Evolutionary conservation across 2,329 filamentous ascomycete species (phyloP).

Genomic region (Teratosphaeriaceae sp.): DNA sequence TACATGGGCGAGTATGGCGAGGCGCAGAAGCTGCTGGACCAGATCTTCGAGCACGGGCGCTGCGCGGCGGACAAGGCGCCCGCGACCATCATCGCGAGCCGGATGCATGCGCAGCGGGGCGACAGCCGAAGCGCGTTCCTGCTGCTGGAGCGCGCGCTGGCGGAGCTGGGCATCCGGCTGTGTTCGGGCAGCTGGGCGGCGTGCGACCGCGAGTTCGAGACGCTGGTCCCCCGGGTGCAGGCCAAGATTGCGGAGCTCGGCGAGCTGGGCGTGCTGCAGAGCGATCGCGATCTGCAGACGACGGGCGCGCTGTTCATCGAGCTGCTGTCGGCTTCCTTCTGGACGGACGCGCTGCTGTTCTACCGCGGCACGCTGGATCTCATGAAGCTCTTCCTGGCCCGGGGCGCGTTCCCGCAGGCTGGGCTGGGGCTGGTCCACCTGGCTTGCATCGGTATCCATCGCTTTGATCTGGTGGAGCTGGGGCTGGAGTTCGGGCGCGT

Average conservation of each 20-base stretch:
- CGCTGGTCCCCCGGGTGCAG: conserved; percentile 17
- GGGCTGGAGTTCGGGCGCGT: conserved; percentile 59
- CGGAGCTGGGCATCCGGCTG: conserved; percentile 57
- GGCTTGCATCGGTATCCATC: conserved; percentile 58
- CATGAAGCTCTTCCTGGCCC: conserved; percentile 57
- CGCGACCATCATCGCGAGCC: conserved; percentile 75
- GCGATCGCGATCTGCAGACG: conserved; percentile 51
- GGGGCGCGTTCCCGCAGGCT: conserved; percentile 62
- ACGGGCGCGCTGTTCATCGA: conserved; percentile 59
- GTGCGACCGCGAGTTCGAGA: conserved; percentile 69
- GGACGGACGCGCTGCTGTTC: conserved; percentile 65
- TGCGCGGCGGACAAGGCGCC: conserved; percentile 73
- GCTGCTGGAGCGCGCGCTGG: conserved; percentile 64
- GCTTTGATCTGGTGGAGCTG: conserved; percentile 65
- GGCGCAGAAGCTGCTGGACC: conserved; percentile 61
- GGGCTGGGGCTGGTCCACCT: conserved; percentile 63
- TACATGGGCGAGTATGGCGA: conserved; percentile 66
- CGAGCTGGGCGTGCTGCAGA: conserved; percentile 16
- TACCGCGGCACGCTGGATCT: conserved; percentile 64
- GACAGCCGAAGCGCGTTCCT: conserved; percentile 63
- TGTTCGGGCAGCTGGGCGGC: conserved; percentile 64
- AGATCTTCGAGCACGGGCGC: conserved; percentile 63
- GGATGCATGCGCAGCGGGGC: conserved; percentile 68
- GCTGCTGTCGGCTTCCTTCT: conserved; percentile 63
- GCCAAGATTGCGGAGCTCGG: conserved; percentile 10